A percentile compares a stretch with the other conserved stretches of the same genome.
phyloP scores from a whole-genome alignment of 73 alveolate genomes.

The Effrenium voratum region DNA sequence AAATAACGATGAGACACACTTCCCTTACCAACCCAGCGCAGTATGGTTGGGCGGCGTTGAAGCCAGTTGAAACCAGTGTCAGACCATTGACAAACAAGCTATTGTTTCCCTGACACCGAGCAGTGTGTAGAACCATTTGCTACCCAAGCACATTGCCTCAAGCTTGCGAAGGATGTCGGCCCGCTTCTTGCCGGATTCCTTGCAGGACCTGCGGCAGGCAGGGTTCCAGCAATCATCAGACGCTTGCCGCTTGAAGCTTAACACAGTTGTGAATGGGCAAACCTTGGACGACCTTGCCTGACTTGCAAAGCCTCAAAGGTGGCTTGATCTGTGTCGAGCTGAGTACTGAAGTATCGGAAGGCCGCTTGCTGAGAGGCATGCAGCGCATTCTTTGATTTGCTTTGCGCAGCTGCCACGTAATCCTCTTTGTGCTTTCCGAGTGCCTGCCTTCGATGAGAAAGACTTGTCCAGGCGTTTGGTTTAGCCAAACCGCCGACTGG shows the following conservation, averaged over 20 bases:
- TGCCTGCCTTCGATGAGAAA: too few species aligned
- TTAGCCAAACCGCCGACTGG: too few species aligned
- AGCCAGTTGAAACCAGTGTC: too few species aligned
- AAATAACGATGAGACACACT: too few species aligned
- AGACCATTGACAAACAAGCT: too few species aligned
- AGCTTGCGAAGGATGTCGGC: not conserved
- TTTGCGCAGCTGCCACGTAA: not conserved
- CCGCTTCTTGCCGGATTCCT: not conserved
- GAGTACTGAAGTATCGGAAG: not conserved
- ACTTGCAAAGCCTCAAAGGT: not conserved
- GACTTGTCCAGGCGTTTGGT: too few species aligned
- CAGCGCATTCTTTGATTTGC: not conserved
- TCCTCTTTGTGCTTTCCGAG: not conserved
- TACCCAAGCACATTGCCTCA: not conserved
- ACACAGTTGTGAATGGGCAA: not conserved
- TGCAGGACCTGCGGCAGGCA: not conserved
- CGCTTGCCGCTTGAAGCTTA: not conserved
- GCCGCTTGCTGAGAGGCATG: not conserved
- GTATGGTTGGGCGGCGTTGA: too few species aligned
- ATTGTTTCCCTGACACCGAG: too few species aligned
- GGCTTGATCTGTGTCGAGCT: not conserved
- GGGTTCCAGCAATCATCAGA: not conserved
- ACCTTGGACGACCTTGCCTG: not conserved
- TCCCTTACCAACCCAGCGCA: too few species aligned
- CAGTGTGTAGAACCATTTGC: too few species aligned